Percentiles rank a stretch among this genome's conserved stretches.
phyloP scores from a whole-genome alignment of 2,329 filamentous ascomycete genomes.

The Phyllosticta capitalensis region DNA sequence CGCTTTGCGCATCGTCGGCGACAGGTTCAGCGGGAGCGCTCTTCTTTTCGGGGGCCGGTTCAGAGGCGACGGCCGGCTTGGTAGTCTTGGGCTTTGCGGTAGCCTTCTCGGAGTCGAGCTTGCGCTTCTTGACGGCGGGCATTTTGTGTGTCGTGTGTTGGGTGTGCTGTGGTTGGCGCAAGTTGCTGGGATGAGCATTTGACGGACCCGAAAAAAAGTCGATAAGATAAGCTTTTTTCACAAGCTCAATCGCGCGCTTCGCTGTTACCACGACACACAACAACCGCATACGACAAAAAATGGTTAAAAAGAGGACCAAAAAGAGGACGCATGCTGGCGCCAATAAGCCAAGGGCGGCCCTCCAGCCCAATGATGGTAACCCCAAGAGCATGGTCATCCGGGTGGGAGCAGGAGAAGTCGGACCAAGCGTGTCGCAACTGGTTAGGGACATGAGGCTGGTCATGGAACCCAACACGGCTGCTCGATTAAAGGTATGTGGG shows the following conservation, averaged over 20 bases:
- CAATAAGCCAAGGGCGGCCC: slow-evolving; percentile 45
- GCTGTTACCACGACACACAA: neutral
- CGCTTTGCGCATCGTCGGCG: slow-evolving; percentile 12
- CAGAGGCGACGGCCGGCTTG: neutral
- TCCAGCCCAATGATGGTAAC: slow-evolving; percentile 53
- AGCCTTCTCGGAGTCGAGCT: slow-evolving; percentile 21
- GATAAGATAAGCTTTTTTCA: slow-evolving; percentile 9
- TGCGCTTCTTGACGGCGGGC: slow-evolving; percentile 35
- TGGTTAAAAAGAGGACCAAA: slow-evolving; percentile 40
- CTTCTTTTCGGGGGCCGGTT: neutral
- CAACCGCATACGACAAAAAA: slow-evolving; percentile 3
- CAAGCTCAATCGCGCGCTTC: slow-evolving; percentile 3
- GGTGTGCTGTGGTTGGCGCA: neutral
- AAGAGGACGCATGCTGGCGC: slow-evolving; percentile 75
- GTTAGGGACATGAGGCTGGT: slow-evolving; percentile 83
- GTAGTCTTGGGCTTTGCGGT: neutral
- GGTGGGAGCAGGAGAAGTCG: slow-evolving; percentile 88
- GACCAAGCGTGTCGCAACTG: slow-evolving; percentile 81
- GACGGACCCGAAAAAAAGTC: neutral
- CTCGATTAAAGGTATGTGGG: slow-evolving; percentile 57
- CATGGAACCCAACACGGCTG: slow-evolving; percentile 93
- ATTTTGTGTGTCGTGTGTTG: slow-evolving; percentile 18
- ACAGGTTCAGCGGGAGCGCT: slow-evolving; percentile 12
- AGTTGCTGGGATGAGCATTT: neutral
- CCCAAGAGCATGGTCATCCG: slow-evolving; percentile 99